Percentiles rank a stretch among this genome's conserved stretches.
Evolutionary conservation across 2,329 filamentous ascomycete species (phyloP).

Genomic region (Cordyceps pruinosa): DNA sequence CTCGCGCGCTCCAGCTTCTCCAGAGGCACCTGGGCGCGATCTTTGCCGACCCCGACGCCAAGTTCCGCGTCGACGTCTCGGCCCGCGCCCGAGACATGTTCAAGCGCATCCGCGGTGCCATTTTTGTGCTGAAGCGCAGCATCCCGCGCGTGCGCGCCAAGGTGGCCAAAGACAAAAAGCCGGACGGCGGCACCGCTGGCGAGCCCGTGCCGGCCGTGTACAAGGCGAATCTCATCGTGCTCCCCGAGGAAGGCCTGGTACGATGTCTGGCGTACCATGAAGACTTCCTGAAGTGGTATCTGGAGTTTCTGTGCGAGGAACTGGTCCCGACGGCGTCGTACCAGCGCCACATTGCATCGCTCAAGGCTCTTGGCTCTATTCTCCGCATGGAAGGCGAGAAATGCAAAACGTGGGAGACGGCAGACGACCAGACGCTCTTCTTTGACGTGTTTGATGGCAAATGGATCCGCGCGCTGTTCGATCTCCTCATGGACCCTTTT

Average conservation of each 20-base stretch:
- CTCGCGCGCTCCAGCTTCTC: conserved; percentile 54
- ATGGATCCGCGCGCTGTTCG: conserved; percentile 60
- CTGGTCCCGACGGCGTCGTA: conserved; percentile 79
- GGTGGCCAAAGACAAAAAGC: conserved; percentile 26
- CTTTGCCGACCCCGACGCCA: conserved; percentile 78
- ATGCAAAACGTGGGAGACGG: conserved; percentile 31
- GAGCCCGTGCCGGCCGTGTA: conserved; percentile 25
- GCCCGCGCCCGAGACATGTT: conserved; percentile 69
- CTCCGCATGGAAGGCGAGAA: conserved; percentile 61
- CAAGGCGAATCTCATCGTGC: conserved; percentile 32
- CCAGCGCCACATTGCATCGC: conserved; percentile 74
- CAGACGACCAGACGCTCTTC: conserved; percentile 33
- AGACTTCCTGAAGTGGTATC: conserved; percentile 67
- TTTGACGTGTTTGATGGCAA: conserved; percentile 38
- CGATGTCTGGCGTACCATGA: conserved; percentile 44
- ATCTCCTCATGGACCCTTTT: conserved; percentile 82
- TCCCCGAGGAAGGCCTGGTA: conserved; percentile 31
- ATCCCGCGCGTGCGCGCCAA: conserved; percentile 31
- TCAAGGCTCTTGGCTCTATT: conserved; percentile 64
- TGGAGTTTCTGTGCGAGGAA: conserved; percentile 64
- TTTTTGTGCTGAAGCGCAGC: conserved; percentile 46
- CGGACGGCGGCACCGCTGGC: background rate
- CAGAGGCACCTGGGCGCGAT: conserved; percentile 60
- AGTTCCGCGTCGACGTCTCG: conserved; percentile 75
- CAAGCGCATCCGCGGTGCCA: conserved; percentile 63